These are phyloP conservation scores for Beauveria sp. DNA, from an alignment of 2,329 filamentous ascomycete species.

Conservation along the genomic window DNA sequence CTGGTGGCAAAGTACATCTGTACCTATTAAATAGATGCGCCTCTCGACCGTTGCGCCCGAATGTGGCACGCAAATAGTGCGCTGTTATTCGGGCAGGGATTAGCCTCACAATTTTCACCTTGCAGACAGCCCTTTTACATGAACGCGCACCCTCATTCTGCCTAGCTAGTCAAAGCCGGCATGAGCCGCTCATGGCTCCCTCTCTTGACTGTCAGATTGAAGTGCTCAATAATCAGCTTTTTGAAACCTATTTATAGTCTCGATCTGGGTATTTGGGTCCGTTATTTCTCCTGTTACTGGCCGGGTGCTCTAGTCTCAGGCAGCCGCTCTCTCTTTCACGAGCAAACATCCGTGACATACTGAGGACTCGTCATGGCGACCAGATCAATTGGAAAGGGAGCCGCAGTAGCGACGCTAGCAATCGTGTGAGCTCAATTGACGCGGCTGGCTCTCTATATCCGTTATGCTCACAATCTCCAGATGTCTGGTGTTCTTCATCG, in stretches of 20 bases:
- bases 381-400: not conserved
- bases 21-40: too few relatives aligned
- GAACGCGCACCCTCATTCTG: not conserved
- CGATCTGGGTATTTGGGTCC: too few relatives aligned
- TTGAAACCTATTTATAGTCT: too few relatives aligned
- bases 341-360: too few relatives aligned
- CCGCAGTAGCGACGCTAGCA: not conserved
- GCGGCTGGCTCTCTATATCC: not conserved
- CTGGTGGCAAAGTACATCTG: too few relatives aligned
- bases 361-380: not conserved
- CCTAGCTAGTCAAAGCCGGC: not conserved
- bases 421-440: not conserved
- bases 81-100: not conserved
- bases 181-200: not conserved
- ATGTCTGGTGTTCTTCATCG: slow-evolving; percentile 12
- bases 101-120: not conserved
- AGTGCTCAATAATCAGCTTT: too few relatives aligned
- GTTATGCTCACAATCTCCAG: not conserved
- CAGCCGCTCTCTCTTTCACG: too few relatives aligned
- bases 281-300: too few relatives aligned
- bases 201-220: too few relatives aligned
- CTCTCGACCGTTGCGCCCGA: not conserved
- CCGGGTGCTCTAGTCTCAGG: too few relatives aligned
- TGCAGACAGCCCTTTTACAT: not conserved
- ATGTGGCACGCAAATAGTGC: not conserved